phyloP scores from a whole-genome alignment of 306 rosid genomes.

The Vigna mungo region DNA sequence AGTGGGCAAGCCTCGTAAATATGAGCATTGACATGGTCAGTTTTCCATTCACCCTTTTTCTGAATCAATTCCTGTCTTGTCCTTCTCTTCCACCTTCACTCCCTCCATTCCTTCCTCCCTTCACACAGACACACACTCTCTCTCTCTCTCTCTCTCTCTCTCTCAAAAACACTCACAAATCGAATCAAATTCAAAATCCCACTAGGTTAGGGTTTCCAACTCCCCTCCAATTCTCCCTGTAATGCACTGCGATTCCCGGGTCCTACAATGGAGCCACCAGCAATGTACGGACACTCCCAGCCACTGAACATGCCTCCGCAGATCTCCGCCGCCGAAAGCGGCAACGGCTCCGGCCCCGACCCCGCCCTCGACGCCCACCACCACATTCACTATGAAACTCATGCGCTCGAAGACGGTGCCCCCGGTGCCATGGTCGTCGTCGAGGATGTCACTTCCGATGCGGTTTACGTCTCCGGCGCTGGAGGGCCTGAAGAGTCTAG shows the following conservation, averaged over 20 bases:
- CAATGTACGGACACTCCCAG: conserved; percentile 72
- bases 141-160: neutral
- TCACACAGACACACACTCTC: neutral
- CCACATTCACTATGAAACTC: conserved; percentile 62
- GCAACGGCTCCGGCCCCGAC: conserved; percentile 31
- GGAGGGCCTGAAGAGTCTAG: conserved; percentile 58
- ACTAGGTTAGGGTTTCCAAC: conserved; percentile 47
- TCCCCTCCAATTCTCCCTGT: conserved; percentile 17
- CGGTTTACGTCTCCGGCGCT: conserved; percentile 51
- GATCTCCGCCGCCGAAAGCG: conserved; percentile 61
- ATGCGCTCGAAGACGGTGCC: conserved; percentile 58
- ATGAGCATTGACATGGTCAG: conserved; percentile 26
- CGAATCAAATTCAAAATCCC: conserved; percentile 1
- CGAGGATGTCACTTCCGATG: conserved; percentile 62
- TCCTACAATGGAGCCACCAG: conserved; percentile 46
- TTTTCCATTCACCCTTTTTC: neutral
- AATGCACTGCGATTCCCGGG: conserved; percentile 50
- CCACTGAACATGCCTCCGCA: conserved; percentile 45
- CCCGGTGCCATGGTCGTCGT: conserved; percentile 49
- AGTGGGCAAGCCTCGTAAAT: conserved; percentile 43
- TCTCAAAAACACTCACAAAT: neutral
- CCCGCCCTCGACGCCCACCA: conserved; percentile 62
- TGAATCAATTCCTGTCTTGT: conserved; percentile 1
- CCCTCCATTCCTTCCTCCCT: neutral
- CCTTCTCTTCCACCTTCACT: conserved; percentile 23